Conservation (phyloP, 352 stramenopile genomes). For the Detonula confervacea region DNA sequence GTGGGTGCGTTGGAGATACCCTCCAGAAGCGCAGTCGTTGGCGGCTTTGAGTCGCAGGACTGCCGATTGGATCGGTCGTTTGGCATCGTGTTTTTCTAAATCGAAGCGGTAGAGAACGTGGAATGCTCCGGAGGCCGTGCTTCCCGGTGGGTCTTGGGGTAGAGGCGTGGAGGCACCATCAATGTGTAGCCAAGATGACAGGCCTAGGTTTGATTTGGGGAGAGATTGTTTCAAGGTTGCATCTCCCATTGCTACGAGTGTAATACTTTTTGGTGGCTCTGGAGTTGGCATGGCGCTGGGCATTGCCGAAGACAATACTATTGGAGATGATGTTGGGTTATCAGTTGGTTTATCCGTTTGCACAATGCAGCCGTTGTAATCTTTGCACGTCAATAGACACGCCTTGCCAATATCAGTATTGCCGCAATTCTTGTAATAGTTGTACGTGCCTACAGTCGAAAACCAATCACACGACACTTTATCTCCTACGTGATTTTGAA, state of each 20-base stretch:
- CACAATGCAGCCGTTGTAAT: conserved; percentile 36
- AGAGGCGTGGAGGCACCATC: conserved; percentile 15
- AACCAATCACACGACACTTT: conserved; percentile 47
- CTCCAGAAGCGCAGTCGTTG: conserved; percentile 32
- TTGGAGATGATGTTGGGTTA: conserved; percentile 9
- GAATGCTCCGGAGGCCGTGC: conserved; percentile 24
- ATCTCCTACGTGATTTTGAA: conserved; percentile 36
- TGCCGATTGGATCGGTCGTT: conserved; percentile 26
- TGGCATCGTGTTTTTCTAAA: conserved; percentile 21
- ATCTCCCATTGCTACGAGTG: conserved; percentile 32
- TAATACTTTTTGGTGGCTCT: conserved; percentile 29
- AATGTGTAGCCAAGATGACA: conserved; percentile 38
- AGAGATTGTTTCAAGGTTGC: conserved; percentile 29
- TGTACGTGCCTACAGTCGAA: conserved; percentile 21
- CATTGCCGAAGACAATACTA: not conserved
- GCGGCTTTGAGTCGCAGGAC: conserved; percentile 38
- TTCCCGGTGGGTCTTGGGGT: not conserved
- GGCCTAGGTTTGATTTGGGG: conserved; percentile 30
- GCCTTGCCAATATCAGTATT: conserved; percentile 42
- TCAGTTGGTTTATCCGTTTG: not conserved
- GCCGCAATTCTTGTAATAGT: conserved; percentile 31
- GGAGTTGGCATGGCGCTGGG: conserved; percentile 16
- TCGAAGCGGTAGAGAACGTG: conserved; percentile 42
- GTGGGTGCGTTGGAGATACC: conserved; percentile 33
- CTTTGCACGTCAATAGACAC: conserved; percentile 22